Evolutionary conservation across 179 eudicot species (phyloP).

Genomic region (Beta lomatogona): DNA sequence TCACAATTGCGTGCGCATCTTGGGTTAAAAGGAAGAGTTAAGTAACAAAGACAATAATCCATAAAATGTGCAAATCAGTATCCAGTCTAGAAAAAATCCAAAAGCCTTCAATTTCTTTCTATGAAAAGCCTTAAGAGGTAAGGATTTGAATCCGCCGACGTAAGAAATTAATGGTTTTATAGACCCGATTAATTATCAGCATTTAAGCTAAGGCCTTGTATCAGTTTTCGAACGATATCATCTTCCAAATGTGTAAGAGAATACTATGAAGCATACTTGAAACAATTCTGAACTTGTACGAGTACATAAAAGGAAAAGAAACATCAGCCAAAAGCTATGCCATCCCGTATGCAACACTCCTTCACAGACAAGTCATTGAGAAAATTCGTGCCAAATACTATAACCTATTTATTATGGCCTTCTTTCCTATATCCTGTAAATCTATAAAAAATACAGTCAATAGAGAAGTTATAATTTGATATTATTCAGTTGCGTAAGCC

Average conservation of each 20-base stretch:
- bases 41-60: neutral
- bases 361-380: neutral
- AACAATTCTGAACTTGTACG: neutral
- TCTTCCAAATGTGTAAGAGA: neutral
- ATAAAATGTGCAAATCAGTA: neutral
- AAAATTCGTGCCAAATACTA: neutral
- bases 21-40: neutral
- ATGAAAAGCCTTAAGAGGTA: neutral
- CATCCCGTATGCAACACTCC: neutral
- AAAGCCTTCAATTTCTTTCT: too few relatives aligned
- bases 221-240: neutral
- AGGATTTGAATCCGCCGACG: neutral
- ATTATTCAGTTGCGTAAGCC: neutral
- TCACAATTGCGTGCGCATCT: neutral
- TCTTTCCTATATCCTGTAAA: neutral
- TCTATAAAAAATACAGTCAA: neutral
- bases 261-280: neutral
- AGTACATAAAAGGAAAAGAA: neutral
- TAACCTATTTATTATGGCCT: neutral
- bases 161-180: neutral
- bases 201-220: neutral
- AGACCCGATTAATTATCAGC: neutral
- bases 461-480: neutral
- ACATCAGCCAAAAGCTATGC: neutral
- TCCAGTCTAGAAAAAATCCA: neutral